These are phyloP conservation scores for Calcarisporium arbuscula DNA, from an alignment of 2,329 filamentous ascomycete species.

Conservation along the genomic window DNA sequence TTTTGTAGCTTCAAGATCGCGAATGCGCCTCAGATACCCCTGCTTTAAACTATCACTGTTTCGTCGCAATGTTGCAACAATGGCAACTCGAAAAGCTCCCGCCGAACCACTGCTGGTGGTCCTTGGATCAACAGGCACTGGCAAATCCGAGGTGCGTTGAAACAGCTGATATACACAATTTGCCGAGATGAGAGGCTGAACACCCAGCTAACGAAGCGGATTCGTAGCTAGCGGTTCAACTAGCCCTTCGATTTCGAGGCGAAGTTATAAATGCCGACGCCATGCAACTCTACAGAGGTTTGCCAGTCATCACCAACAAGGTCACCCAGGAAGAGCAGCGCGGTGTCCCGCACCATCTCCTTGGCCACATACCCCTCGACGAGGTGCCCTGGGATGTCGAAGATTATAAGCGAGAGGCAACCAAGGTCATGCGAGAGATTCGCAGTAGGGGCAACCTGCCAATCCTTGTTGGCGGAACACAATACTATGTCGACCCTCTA, in stretches of 20 bases:
- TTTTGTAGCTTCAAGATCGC: too few species aligned
- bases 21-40: too few species aligned
- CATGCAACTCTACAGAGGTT: conserved; percentile 91
- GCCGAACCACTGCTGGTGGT: conserved; percentile 67
- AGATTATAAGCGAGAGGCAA: conserved; percentile 66
- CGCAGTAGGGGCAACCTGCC: conserved; percentile 71
- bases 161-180: too few species aligned
- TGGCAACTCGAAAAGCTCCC: conserved; percentile 33
- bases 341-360: conserved; percentile 79
- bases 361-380: conserved; percentile 69
- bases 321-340: conserved; percentile 68
- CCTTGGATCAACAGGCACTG: conserved; percentile 85
- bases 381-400: conserved; percentile 80
- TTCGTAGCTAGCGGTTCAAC: conserved; percentile 85
- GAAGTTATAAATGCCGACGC: conserved; percentile 97
- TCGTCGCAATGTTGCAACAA: conserved; percentile 30
- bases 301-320: conserved; percentile 95
- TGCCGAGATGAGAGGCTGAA: too few species aligned
- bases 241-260: conserved; percentile 77
- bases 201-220: too few species aligned
- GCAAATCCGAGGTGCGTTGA: conserved; percentile 76
- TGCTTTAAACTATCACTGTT: conserved; percentile 6
- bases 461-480: conserved; percentile 87
- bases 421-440: conserved; percentile 68
- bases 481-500: conserved; percentile 89